Conservation (phyloP, 345 rosid species). For the Punica granatum region DNA sequence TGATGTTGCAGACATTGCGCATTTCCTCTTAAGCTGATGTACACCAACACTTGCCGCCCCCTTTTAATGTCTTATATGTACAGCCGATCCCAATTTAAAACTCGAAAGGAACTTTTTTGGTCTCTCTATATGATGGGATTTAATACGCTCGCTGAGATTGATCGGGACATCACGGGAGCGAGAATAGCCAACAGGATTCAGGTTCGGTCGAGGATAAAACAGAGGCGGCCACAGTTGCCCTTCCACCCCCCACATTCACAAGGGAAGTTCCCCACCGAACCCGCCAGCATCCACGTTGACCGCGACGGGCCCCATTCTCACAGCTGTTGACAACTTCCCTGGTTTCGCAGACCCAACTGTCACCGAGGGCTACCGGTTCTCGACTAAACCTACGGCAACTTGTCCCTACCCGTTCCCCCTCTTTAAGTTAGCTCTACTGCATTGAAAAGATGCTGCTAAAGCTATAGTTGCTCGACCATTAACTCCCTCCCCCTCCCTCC, state of each 20-base stretch:
- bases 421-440: neutral
- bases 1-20: neutral
- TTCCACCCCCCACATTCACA: neutral
- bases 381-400: neutral
- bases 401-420: neutral
- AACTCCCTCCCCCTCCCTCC: neutral
- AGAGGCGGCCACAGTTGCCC: neutral
- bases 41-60: too few relatives aligned
- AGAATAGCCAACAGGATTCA: neutral
- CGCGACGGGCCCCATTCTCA: neutral
- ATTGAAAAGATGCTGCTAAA: neutral
- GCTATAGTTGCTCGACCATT: constrained; percentile 1
- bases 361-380: neutral
- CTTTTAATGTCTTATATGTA: too few relatives aligned
- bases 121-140: neutral
- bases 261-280: neutral
- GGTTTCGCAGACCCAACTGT: neutral
- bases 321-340: neutral
- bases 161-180: neutral
- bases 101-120: neutral
- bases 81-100: too few relatives aligned
- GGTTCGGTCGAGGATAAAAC: neutral
- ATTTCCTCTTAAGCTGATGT: neutral
- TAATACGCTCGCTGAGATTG: neutral
- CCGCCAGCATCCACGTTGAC: neutral